A percentile compares a stretch with the other conserved stretches of the same genome.
phyloP scores from a whole-genome alignment of 1,284 basidiomycete species.

The Rhodotorula sp. region DNA sequence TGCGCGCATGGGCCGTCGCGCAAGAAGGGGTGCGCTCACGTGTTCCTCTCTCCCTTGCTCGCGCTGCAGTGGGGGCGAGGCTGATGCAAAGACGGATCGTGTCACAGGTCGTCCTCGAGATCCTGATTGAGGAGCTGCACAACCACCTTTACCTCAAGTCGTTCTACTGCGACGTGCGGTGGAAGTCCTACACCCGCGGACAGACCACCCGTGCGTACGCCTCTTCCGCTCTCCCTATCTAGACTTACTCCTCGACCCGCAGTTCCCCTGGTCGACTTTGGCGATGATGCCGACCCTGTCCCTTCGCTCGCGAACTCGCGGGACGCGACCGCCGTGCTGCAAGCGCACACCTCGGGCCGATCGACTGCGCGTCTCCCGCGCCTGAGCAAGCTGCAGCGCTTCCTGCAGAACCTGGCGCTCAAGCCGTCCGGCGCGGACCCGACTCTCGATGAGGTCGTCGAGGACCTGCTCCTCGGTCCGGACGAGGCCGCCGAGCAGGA shows the following conservation, averaged over 20 bases:
- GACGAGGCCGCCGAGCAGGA: slow-evolving; percentile 42
- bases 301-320: slow-evolving; percentile 43
- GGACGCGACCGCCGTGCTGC: slow-evolving; percentile 6
- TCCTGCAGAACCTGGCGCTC: slow-evolving; percentile 68
- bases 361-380: slow-evolving; percentile 34
- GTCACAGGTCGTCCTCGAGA: slow-evolving; percentile 77
- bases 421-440: slow-evolving; percentile 71
- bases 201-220: slow-evolving; percentile 70
- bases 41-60: background rate
- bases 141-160: slow-evolving; percentile 97
- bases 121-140: slow-evolving; percentile 92
- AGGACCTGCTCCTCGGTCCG: slow-evolving; percentile 28
- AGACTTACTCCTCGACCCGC: background rate
- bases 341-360: slow-evolving; percentile 33
- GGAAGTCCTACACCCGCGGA: slow-evolving; percentile 79
- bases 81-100: no score
- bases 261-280: slow-evolving; percentile 65
- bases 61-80: background rate
- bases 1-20: slow-evolving; percentile 77
- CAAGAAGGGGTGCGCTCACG: slow-evolving; percentile 75
- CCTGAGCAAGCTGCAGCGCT: slow-evolving; percentile 54
- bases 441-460: slow-evolving; percentile 62
- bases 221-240: background rate
- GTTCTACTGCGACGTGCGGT: slow-evolving; percentile 91
- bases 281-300: slow-evolving; percentile 56